Evolutionary conservation across 78 protist genomes (phyloP), one percentile per base, ranked within the genome.

Genomic region (Cavenderia fasciculata): DNA sequence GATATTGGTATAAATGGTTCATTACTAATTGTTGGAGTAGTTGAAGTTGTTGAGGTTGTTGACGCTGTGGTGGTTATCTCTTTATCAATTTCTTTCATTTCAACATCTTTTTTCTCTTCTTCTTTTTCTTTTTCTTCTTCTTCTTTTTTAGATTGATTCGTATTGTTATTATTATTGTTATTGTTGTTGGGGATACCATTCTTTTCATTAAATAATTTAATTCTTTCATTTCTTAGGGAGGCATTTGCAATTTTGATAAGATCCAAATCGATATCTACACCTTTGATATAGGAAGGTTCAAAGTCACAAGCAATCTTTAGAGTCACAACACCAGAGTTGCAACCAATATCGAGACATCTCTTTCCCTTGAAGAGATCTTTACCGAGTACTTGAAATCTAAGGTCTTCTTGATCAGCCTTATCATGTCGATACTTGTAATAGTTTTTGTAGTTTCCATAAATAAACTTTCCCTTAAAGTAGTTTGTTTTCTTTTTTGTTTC

Each of bases 381-480:
- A 0, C 33, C 52, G 2, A 79, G 43, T 3, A 66, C 23, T 68
- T 33, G 27, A 16, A 79, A 4, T 68, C 89, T 79, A n/a, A 14
- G 40, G 47, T 79, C 89, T 19, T 54, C 46, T 40, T 63, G 10
- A 7, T 63, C 47, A n/a, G n/a, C n/a, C 16, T 63, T 54, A 7
- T 51, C 31, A 38, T 40, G 65, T 40, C 89, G 33, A 54, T 79
- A 79, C 33, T 36, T 41, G 56, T 79, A 79, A 33, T 79, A 79
- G 12, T 70, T 56, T 40, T 54, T 61, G 54, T 79, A 79, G 2
- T 79, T 79, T 38, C 89, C 89, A 79, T 79, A 79, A n/a, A 79
- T 78, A 25, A 27, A 16, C 23, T 75, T 10, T 31, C 16, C 40
- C 6, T 61, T 61, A 61, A 4, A n/a, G 4, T 2, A 5, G 4